phyloP scores from a whole-genome alignment of 108 stramenopile genomes.

The Heterococcus sp. region DNA sequence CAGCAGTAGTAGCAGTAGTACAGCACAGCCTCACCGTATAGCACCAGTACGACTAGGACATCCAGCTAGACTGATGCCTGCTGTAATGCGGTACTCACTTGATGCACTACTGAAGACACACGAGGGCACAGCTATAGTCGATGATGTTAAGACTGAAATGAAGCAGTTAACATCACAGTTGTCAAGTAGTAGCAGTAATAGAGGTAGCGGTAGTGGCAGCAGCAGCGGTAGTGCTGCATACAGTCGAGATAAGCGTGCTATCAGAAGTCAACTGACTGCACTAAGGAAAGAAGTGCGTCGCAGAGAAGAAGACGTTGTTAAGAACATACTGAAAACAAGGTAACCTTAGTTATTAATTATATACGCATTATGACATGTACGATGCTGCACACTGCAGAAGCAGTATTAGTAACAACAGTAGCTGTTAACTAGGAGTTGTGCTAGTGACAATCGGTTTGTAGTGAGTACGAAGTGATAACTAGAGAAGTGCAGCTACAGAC shows the following conservation, averaged over 20 bases:
- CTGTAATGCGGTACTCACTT: constrained; percentile 74
- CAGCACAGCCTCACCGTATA: constrained; percentile 26
- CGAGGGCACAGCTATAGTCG: constrained; percentile 90
- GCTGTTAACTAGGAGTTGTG: too few species aligned
- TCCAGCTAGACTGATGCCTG: constrained; percentile 78
- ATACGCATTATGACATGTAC: too few species aligned
- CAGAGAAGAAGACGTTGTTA: constrained; percentile 82
- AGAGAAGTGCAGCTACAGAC: too few species aligned
- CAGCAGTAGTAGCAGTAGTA: too few species aligned
- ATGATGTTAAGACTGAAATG: constrained; percentile 80
- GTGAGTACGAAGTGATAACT: too few species aligned
- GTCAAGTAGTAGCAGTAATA: neutral
- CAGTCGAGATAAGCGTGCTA: neutral
- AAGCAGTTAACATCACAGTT: constrained; percentile 3
- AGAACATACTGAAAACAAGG: constrained; percentile 65
- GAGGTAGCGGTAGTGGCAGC: neutral
- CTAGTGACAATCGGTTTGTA: too few species aligned
- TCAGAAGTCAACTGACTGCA: constrained; percentile 1
- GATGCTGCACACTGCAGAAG: too few species aligned
- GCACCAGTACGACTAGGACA: constrained; percentile 86
- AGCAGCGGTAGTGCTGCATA: neutral
- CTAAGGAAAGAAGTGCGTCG: constrained; percentile 70
- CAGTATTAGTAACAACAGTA: too few species aligned
- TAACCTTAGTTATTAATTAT: too few species aligned
- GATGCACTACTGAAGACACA: constrained; percentile 79